Evolutionary conservation across 108 stramenopile genomes (phyloP).

Genomic region (Mediolabrus comicus): DNA sequence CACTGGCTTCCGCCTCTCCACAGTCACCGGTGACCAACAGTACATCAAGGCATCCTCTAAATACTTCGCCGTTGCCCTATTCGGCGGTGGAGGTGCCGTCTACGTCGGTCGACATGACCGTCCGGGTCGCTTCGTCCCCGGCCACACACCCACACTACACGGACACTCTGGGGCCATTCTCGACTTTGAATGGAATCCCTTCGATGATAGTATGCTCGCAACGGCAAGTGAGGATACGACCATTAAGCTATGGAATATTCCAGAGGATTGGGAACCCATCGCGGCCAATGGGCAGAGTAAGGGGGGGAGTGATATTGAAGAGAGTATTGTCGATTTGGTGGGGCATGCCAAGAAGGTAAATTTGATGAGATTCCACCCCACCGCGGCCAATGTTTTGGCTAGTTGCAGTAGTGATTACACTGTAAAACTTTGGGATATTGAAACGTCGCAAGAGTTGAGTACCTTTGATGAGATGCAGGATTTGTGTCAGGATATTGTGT

Average conservation of each 20-base stretch:
- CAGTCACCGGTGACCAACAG: conserved; percentile 96
- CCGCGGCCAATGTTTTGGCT: conserved; percentile 89
- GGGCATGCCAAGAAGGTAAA: conserved; percentile 95
- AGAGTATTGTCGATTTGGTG: conserved; percentile 83
- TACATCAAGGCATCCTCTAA: conserved; percentile 99
- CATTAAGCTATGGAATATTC: conserved; percentile 97
- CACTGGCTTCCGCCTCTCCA: conserved; percentile 88
- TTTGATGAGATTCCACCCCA: conserved; percentile 92
- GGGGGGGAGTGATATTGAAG: conserved; percentile 75
- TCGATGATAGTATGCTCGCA: conserved; percentile 93
- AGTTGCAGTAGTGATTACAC: conserved; percentile 82
- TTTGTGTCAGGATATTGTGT: conserved; percentile 95
- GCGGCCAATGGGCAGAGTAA: conserved; percentile 88
- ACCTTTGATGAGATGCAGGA: conserved; percentile 72
- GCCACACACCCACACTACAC: conserved; percentile 73
- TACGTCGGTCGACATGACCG: conserved; percentile 85
- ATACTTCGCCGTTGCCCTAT: conserved; percentile 95
- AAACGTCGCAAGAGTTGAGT: conserved; percentile 65
- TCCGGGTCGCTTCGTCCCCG: conserved; percentile 82
- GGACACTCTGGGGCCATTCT: conserved; percentile 94
- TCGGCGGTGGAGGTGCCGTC: conserved; percentile 94
- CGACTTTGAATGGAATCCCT: conserved; percentile 98
- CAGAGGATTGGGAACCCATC: conserved; percentile 89
- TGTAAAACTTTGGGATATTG: conserved; percentile 97
- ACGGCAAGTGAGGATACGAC: conserved; percentile 93